Conservation (phyloP, 2,329 filamentous ascomycete species). For the Stachybotrys echinatus region DNA sequence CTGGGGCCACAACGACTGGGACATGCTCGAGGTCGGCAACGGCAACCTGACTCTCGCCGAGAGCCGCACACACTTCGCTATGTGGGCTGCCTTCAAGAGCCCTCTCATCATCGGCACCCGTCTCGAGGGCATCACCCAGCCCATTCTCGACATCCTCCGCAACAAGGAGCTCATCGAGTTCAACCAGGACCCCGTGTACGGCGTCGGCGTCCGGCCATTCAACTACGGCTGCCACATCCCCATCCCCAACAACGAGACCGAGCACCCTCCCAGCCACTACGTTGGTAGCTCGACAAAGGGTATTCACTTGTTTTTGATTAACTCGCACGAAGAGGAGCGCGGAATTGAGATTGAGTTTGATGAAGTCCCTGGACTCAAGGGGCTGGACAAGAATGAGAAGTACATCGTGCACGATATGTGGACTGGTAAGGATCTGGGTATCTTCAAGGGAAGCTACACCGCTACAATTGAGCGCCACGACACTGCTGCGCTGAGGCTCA, state of each 20-base stretch:
- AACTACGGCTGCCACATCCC: conserved; percentile 41
- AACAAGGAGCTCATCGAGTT: conserved; percentile 34
- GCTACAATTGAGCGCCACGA: background rate
- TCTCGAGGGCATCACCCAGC: conserved; percentile 27
- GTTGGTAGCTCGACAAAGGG: conserved; percentile 34
- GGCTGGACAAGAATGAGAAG: conserved; percentile 6
- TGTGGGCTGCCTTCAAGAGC: conserved; percentile 46
- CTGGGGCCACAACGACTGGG: conserved; percentile 44
- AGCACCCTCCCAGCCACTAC: conserved; percentile 40
- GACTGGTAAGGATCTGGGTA: conserved; percentile 34
- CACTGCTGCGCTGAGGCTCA: background rate
- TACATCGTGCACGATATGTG: conserved; percentile 41
- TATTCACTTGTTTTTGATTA: conserved; percentile 42
- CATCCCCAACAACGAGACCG: conserved; percentile 33
- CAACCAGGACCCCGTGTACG: conserved; percentile 39
- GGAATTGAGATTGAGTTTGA: conserved; percentile 25
- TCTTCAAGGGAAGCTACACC: conserved; percentile 13
- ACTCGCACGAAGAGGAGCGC: conserved; percentile 30
- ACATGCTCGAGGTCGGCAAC: conserved; percentile 48
- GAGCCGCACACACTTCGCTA: conserved; percentile 42
- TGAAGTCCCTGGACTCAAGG: conserved; percentile 36
- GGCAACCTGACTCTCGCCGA: conserved; percentile 38
- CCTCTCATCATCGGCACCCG: conserved; percentile 43
- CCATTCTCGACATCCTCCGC: conserved; percentile 33
- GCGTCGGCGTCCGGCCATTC: conserved; percentile 36